These are phyloP conservation scores for Penicillium fimorum DNA, from an alignment of 495 filamentous ascomycete species.

Conservation along the genomic window DNA sequence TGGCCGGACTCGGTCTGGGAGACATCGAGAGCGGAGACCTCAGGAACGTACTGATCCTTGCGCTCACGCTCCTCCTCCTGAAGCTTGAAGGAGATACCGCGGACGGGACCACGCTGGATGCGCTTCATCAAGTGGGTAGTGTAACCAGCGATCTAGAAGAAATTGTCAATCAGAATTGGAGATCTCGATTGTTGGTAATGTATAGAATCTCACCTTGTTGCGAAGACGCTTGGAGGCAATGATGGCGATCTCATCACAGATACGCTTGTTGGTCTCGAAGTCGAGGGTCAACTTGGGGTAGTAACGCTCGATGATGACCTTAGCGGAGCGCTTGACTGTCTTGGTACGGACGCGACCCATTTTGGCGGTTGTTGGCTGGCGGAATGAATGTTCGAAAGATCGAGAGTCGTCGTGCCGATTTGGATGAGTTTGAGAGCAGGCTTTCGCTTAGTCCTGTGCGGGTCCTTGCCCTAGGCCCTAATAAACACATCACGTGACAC, in stretches of 20 bases:
- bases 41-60: conserved; percentile 99
- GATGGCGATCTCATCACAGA: conserved; percentile 99
- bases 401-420: conserved; percentile 7
- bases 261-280: conserved; percentile 99
- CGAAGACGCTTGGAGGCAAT: conserved; percentile 96
- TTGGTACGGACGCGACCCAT: conserved; percentile 98
- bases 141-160: conserved; percentile 87
- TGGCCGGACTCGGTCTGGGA: conserved; percentile 86
- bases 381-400: conserved; percentile 33
- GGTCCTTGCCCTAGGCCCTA: conserved; percentile 35
- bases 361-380: conserved; percentile 62
- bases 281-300: conserved; percentile 98
- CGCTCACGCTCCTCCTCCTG: conserved; percentile 99
- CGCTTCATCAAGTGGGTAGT: conserved; percentile 92
- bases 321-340: conserved; percentile 99
- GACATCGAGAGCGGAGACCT: conserved; percentile 97
- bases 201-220: conserved; percentile 76
- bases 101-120: conserved; percentile 98
- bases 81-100: conserved; percentile 99
- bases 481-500: conserved; percentile 20
- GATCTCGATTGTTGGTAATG: background rate
- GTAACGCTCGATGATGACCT: conserved; percentile 99
- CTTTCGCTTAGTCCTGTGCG: conserved; percentile 35
- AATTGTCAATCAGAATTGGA: conserved; percentile 11
- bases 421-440: conserved; percentile 18